Evolutionary conservation across 169 alveolate species (phyloP), one percentile per base, ranked within the genome.

Genomic region (Plasmodium cynomolgi): DNA sequence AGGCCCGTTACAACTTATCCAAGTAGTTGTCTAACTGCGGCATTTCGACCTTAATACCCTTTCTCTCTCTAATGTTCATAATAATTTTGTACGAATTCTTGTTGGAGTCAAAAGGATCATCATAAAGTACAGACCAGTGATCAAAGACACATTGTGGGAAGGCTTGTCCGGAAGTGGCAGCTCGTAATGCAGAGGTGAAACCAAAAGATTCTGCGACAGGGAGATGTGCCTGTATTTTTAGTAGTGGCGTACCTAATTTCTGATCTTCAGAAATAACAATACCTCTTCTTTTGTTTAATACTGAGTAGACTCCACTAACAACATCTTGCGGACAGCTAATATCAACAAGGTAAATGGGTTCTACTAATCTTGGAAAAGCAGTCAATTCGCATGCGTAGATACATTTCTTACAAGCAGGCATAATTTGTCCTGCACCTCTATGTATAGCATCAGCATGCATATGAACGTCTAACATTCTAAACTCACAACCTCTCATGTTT

Each of bases 151-250:
- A 99, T 97, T 99, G 99, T 11, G 99, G 99, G 99, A 99, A 99
- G 79, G 99, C 99, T 97, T 99, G 99, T 26, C 99, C 99, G 41
- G 99, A 98, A 82, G 99, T 99, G 81, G 99, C 97, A 41, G 99
- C 99, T 96, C 99, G 99, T 77, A 99, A 97, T 73, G 99, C 99
- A n/a, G 99, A 98, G 20, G 99, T 99, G 98, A 99, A 99, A 83
- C 99, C 99, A 97, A 99, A 99, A 41, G 99, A 99, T 96, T 99
- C 99, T 41, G 99, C 98, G 90, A 99, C 99, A 26, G 99, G 99
- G 88, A 99, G 96, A 96, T 98, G 98, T 17, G 99, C 99, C 97
- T 98, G 99, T 92, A 99, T 99, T 91, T 98, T 98, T 20, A 98
- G 97, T 73, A 98, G 98, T 39, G 99, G 99, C 26, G 99, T 99